A percentile compares a stretch with the other conserved stretches of the same genome.
These are phyloP conservation scores for Chamaecrista fasciculata DNA, from an alignment of 306 rosid species.

Conservation along the genomic window DNA sequence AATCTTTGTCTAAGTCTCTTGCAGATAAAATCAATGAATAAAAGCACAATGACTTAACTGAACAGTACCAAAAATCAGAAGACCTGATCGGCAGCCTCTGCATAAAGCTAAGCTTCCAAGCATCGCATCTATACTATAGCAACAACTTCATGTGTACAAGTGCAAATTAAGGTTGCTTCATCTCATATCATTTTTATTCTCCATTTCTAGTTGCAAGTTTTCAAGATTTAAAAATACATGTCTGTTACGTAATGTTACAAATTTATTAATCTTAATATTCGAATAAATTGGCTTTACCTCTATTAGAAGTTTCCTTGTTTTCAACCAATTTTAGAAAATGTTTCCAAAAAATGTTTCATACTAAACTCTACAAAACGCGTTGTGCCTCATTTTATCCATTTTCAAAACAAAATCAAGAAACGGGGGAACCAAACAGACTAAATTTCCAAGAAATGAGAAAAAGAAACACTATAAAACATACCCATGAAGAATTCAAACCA, in stretches of 20 bases:
- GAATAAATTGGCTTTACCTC: too few relatives aligned
- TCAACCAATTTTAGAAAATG: not conserved
- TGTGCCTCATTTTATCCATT: not conserved
- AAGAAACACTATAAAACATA: constrained; percentile 43
- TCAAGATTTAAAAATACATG: not conserved
- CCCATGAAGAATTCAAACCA: constrained; percentile 99
- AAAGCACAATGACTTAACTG: not conserved
- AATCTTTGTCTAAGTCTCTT: not conserved
- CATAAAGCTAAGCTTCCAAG: constrained; percentile 13
- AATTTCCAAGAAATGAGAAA: not conserved
- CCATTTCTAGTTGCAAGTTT: not conserved
- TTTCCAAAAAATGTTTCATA: not conserved
- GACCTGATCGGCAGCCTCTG: not conserved
- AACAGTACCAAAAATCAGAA: not conserved
- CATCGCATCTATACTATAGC: too few relatives aligned
- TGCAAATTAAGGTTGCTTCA: not conserved
- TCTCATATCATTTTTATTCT: not conserved
- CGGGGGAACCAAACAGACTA: not conserved
- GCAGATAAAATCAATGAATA: not conserved
- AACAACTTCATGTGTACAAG: constrained; percentile 1
- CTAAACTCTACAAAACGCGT: not conserved
- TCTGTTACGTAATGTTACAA: not conserved
- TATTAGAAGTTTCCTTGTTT: not conserved
- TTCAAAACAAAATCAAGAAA: not conserved
- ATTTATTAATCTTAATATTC: too few relatives aligned